Evolutionary conservation across 768 basidiomycete species (phyloP), one percentile per base, ranked within the genome.

Genomic region (Tylopilus vinaceipallidus): DNA sequence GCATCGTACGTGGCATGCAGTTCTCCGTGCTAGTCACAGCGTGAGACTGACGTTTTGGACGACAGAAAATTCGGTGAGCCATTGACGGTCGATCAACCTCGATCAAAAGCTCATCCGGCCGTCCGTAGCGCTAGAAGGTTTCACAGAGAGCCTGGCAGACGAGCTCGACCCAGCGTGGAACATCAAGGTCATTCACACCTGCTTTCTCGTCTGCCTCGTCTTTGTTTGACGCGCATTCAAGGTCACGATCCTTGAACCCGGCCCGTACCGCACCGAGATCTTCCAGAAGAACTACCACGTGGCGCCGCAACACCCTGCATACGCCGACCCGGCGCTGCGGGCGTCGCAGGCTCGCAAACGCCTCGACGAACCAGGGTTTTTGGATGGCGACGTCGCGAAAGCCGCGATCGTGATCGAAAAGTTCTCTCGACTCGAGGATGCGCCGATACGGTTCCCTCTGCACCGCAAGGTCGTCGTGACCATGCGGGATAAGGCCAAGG

Each of bases 1-100:
- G 67, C 69, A 23, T 59, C 65, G 65, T 62, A 7, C 47, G 65
- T 56, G 26, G 19, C 2, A 14, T 37, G 8, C 11, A 14, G 4
- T 6, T 29, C 13, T 9, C 10, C n/a, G 27, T 6, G 6, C 27
- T 12, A 29, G 27, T 29, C 6, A 6, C 12, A 6, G 12, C 12
- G 27, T 29, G 6, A 12, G 12, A 6, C 12, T 12, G 6, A 29
- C 27, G 27, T 29, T 12, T 12, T 12, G 27, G 12, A 29, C 27
- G 27, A 50, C 37, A 64, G 56, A n/a, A 54, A 54, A 14, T 58
- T 55, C 33, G 62, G 61, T 50, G 36, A 48, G 56, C 16, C 16
- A 3, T 2, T 2, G 9, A 14, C 2, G 24, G 13, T 29, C 16
- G 27, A 22, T 13, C 26, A 23, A 30, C 23, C 13, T 19, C 17